phyloP scores from a whole-genome alignment of 2,329 filamentous ascomycete genomes.

The Lecanicillium sp. region DNA sequence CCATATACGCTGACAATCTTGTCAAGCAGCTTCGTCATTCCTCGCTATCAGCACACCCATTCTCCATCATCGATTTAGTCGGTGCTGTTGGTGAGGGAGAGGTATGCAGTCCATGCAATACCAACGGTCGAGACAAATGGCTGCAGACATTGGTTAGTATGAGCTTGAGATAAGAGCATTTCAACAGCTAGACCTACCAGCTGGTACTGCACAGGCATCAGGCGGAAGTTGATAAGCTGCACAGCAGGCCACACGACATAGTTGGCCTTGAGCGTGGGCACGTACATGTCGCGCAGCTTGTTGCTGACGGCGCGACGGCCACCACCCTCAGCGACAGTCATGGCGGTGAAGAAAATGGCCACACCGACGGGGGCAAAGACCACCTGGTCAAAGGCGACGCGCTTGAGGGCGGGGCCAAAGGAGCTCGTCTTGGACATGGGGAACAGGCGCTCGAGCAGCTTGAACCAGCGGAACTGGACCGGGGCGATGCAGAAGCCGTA shows the following conservation, averaged over 20 bases:
- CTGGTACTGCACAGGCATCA: conserved; percentile 94
- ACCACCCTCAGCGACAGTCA: conserved; percentile 93
- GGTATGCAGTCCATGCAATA: conserved; percentile 96
- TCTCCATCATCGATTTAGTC: conserved; percentile 63
- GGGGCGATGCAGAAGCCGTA: conserved; percentile 97
- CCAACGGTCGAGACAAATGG: conserved; percentile 93
- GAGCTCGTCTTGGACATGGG: conserved; percentile 74
- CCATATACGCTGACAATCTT: too few species aligned
- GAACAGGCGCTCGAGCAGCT: conserved; percentile 73
- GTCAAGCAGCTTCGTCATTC: too few species aligned
- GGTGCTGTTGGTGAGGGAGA: conserved; percentile 83
- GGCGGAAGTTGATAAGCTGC: conserved; percentile 91
- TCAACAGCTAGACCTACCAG: conserved; percentile 60
- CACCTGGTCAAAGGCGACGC: conserved; percentile 87
- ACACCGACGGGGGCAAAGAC: conserved; percentile 88
- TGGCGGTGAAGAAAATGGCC: conserved; percentile 85
- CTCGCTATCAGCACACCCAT: too few species aligned
- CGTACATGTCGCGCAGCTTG: conserved; percentile 90
- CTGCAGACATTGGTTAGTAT: conserved; percentile 40
- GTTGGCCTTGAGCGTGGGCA: conserved; percentile 92
- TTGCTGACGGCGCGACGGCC: conserved; percentile 69
- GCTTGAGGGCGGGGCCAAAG: conserved; percentile 75
- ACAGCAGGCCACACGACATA: conserved; percentile 93
- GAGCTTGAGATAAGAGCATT: conserved; percentile 9
- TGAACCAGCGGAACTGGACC: conserved; percentile 93